Percentiles rank a stretch among this genome's conserved stretches.
These are phyloP conservation scores for Tetracentron sinense DNA, from an alignment of 164 flowering plant species.

Conservation along the genomic window DNA sequence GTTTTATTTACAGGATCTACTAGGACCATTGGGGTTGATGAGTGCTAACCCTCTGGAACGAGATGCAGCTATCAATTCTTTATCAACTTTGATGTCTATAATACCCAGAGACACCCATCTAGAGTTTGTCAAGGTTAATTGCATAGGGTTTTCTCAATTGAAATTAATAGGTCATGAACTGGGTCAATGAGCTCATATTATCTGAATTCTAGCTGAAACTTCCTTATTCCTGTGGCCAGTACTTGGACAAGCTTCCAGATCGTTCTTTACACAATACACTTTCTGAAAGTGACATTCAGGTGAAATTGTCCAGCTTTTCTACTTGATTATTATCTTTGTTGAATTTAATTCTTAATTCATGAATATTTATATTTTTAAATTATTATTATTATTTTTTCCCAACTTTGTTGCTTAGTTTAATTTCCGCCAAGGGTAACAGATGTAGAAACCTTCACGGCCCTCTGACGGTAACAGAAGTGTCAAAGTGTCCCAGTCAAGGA, in stretches of 20 bases:
- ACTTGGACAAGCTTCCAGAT: constrained; percentile 62
- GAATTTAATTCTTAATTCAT: background rate
- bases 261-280: constrained; percentile 63
- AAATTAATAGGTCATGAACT: background rate
- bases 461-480: no score
- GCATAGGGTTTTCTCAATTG: background rate
- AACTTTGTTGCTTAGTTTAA: no score
- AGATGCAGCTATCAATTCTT: constrained; percentile 69
- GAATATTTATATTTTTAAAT: background rate
- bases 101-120: constrained; percentile 64
- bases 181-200: no score
- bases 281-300: constrained; percentile 83
- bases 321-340: background rate
- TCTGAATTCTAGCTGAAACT: constrained; percentile 13
- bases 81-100: constrained; percentile 83
- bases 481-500: no score
- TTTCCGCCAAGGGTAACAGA: no score
- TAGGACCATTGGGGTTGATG: constrained; percentile 70
- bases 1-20: constrained; percentile 46
- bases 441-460: no score
- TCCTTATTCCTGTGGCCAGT: constrained; percentile 41
- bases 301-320: constrained; percentile 15
- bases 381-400: no score
- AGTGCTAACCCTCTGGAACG: constrained; percentile 60
- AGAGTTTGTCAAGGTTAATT: constrained; percentile 75